Evolutionary conservation across 495 filamentous ascomycete genomes (phyloP).

Genomic region (Parathielavia appendiculata): DNA sequence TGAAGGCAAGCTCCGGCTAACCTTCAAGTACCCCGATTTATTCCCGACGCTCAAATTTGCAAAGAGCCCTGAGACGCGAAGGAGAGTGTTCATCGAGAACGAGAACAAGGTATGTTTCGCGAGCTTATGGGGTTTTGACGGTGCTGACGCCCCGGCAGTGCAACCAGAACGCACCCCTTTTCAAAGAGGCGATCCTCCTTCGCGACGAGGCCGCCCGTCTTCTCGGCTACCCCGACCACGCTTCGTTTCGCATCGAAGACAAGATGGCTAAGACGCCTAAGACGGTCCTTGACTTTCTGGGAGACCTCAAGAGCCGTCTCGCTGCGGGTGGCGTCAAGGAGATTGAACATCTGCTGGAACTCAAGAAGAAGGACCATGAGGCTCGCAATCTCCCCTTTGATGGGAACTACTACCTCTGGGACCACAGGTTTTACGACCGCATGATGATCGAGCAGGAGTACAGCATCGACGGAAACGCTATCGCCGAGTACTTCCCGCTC

Average conservation of each 20-base stretch:
- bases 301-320: slow-evolving; percentile 69
- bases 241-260: slow-evolving; percentile 83
- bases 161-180: slow-evolving; percentile 79
- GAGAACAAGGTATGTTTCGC: slow-evolving; percentile 48
- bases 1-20: slow-evolving; percentile 53
- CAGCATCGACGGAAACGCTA: slow-evolving; percentile 77
- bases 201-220: slow-evolving; percentile 91
- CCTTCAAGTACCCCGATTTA: slow-evolving; percentile 61
- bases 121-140: neutral
- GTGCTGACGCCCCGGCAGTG: slow-evolving; percentile 40
- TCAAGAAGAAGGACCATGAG: slow-evolving; percentile 75
- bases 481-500: slow-evolving; percentile 93
- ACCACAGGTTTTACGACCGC: slow-evolving; percentile 74
- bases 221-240: slow-evolving; percentile 88
- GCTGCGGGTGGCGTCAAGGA: slow-evolving; percentile 75
- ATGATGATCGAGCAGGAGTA: slow-evolving; percentile 91
- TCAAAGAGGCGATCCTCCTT: slow-evolving; percentile 79
- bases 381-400: slow-evolving; percentile 54
- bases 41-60: slow-evolving; percentile 57
- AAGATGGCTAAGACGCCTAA: slow-evolving; percentile 96
- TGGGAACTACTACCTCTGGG: slow-evolving; percentile 87
- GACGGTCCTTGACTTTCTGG: slow-evolving; percentile 79
- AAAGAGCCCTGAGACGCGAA: slow-evolving; percentile 49
- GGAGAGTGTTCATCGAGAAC: slow-evolving; percentile 53
- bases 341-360: slow-evolving; percentile 59